phyloP scores from a whole-genome alignment of 352 stramenopile genomes.

The Pythium dissimile region DNA sequence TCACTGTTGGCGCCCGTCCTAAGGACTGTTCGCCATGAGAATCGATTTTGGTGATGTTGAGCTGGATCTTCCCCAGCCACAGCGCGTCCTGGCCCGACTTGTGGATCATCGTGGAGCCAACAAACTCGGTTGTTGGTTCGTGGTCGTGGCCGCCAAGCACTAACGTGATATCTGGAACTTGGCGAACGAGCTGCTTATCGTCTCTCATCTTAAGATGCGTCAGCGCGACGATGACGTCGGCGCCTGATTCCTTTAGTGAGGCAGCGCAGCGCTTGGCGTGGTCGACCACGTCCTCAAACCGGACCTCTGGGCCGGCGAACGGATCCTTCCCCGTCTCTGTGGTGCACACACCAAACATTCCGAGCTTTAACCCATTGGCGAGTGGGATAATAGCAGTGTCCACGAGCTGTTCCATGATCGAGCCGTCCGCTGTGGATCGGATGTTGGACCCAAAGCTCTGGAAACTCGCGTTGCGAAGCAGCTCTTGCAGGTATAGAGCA shows the following conservation, averaged over 20 bases:
- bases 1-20: not conserved
- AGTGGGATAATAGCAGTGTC: conserved; percentile 37
- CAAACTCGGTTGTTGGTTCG: conserved; percentile 61
- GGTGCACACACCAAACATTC: conserved; percentile 60
- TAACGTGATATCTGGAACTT: conserved; percentile 62
- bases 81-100: conserved; percentile 84
- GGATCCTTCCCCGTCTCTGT: conserved; percentile 44
- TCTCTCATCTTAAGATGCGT: conserved; percentile 71
- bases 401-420: conserved; percentile 35
- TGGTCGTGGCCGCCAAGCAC: conserved; percentile 91
- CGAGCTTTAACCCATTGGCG: conserved; percentile 36
- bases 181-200: conserved; percentile 55
- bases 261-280: conserved; percentile 53
- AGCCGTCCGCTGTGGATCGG: conserved; percentile 22
- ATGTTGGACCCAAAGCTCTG: conserved; percentile 62
- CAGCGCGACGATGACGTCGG: conserved; percentile 73
- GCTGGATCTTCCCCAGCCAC: conserved; percentile 71
- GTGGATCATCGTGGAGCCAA: conserved; percentile 66
- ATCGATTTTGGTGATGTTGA: conserved; percentile 34
- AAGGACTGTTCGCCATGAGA: not conserved
- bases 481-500: conserved; percentile 28
- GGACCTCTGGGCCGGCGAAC: conserved; percentile 33
- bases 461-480: conserved; percentile 42
- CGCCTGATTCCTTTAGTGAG: conserved; percentile 38
- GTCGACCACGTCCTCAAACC: conserved; percentile 43